Evolutionary conservation across 1,284 basidiomycete species (phyloP).

Genomic region (Mycena sp.): DNA sequence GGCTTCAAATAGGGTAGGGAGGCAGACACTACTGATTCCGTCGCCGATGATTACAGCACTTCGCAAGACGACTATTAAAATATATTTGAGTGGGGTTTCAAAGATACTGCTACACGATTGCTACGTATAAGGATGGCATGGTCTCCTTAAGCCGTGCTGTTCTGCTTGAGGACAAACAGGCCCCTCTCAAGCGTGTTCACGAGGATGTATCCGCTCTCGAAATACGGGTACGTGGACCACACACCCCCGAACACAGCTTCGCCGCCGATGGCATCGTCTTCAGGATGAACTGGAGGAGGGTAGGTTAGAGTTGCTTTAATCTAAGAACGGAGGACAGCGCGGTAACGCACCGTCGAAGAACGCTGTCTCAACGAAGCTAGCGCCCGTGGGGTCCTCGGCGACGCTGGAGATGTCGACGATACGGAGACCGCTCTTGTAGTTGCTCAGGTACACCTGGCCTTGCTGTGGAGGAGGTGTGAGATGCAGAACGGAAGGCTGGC

Average conservation of each 20-base stretch:
- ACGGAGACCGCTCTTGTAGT: slow-evolving; percentile 41
- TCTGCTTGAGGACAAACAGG: slow-evolving; percentile 24
- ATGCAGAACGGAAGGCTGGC: no score
- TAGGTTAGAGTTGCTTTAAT: no score
- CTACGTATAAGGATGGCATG: no score
- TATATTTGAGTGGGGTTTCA: no score
- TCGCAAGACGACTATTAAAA: no score
- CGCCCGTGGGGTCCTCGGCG: slow-evolving; percentile 34
- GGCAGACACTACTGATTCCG: no score
- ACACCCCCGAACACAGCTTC: slow-evolving; percentile 31
- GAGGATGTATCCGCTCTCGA: slow-evolving; percentile 36
- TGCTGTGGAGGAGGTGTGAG: slow-evolving; percentile 9
- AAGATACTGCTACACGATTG: no score
- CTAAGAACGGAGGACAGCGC: background rate
- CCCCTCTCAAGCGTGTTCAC: slow-evolving; percentile 39
- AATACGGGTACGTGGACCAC: slow-evolving; percentile 37
- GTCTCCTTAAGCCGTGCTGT: background rate
- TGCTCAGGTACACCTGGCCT: slow-evolving; percentile 38
- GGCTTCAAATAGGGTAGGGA: no score
- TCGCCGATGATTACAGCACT: no score
- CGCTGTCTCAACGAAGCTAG: slow-evolving; percentile 28
- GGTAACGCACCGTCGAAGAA: slow-evolving; percentile 31
- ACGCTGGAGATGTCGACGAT: slow-evolving; percentile 39
- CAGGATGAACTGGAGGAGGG: slow-evolving; percentile 28
- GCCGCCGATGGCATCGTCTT: slow-evolving; percentile 34